Base-by-base conservation (phyloP, 1,139 yeast genomes). In the Nakaseomyces delphensis region DNA sequence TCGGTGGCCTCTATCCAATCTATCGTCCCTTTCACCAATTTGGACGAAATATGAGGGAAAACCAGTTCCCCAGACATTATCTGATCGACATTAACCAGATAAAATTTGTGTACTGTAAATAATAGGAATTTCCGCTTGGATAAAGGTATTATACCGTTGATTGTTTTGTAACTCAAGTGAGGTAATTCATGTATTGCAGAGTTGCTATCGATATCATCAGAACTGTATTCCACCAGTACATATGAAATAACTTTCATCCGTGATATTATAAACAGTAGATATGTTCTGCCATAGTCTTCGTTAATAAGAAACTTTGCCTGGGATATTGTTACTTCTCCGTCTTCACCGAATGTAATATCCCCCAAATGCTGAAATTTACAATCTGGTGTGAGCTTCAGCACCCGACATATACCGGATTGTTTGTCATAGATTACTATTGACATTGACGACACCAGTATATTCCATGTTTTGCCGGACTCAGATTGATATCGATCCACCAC, bases 41-140 rank as follows among this genome's bases (percentile, higher is more conserved):
- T 44, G 43, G 15, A 44, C 32, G n/a, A 43, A 40, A 10, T 39
- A 41, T 5, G 35, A 38, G 14, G 30, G 16, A 30, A 49, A 53
- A 14, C 43, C 38, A 1, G 55, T 45, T 58, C 61, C 1, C 61
- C 63, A 1, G 60, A 55, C 48, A 56, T 49, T 2, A 59, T 48
- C 43, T 59, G 61, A 32, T 54, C 53, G 2, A 57, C 56, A 9
- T 57, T 51, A 2, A 58, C 45, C 3, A 57, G 24, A 2, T 47
- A 43, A 6, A 40, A 36, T 3, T 28, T 20, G 37, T 33, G 20
- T 20, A 33, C 21, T 10, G 37, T n/a, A 19, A 13, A 33, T 8
- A 33, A 16, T 13, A 33, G 4, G 19, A 20, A 33, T 20, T 33
- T 33, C 18, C 27, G 20, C 10, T 21, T 20, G 2, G 27, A 13